Conservation (phyloP, 768 basidiomycete genomes). For the Naganishia friedmannii region DNA sequence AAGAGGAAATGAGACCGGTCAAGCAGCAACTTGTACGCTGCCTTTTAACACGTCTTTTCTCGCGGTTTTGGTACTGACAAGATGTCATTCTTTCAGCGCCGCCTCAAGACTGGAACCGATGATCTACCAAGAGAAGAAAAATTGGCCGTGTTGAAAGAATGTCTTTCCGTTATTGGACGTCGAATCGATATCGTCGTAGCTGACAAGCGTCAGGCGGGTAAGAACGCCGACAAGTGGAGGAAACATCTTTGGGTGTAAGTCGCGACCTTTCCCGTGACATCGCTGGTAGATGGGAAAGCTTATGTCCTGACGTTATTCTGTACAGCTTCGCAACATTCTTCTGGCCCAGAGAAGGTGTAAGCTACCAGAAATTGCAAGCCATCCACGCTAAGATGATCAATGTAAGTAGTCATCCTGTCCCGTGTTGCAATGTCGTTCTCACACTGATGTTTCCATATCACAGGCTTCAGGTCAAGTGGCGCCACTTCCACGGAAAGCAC, state of each 20-base stretch:
- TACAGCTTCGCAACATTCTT: slow-evolving; percentile 86
- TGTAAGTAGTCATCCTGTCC: slow-evolving; percentile 4
- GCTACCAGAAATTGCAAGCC: slow-evolving; percentile 85
- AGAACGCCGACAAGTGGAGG: slow-evolving; percentile 81
- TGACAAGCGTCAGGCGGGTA: slow-evolving; percentile 70
- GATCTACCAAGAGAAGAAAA: slow-evolving; percentile 94
- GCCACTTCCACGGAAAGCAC: background rate
- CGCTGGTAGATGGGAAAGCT: background rate
- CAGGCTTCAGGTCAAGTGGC: background rate
- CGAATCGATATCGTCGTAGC: slow-evolving; percentile 82
- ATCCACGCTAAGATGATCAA: slow-evolving; percentile 87
- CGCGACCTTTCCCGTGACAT: background rate
- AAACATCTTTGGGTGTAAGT: slow-evolving; percentile 96
- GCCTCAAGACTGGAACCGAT: slow-evolving; percentile 87
- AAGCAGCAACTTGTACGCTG: slow-evolving; percentile 83
- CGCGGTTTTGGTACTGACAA: background rate
- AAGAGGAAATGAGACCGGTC: slow-evolving; percentile 91
- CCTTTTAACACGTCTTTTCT: background rate
- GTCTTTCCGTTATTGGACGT: slow-evolving; percentile 84
- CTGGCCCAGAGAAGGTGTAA: slow-evolving; percentile 92
- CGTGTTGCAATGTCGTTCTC: too few species aligned
- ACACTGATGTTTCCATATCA: background rate
- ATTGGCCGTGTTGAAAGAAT: slow-evolving; percentile 91
- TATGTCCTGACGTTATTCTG: background rate
- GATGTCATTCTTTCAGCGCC: slow-evolving; percentile 64